phyloP scores from a whole-genome alignment of 352 stramenopile genomes.

The Peronospora farinosa region DNA sequence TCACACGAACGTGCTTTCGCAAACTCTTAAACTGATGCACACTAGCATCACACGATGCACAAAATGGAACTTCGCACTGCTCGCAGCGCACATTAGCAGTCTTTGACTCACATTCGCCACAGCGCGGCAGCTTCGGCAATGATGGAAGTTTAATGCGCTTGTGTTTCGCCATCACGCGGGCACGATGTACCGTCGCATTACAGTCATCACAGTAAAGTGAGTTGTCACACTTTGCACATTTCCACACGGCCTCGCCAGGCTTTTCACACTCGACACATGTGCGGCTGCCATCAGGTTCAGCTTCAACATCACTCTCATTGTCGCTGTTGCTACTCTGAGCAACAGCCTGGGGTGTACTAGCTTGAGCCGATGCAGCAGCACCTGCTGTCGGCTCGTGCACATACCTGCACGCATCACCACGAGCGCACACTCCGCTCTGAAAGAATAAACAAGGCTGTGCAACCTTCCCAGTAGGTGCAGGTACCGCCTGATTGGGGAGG shows the following conservation, averaged over 20 bases:
- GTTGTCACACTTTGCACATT: constrained; percentile 52
- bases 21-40: constrained; percentile 77
- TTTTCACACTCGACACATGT: constrained; percentile 68
- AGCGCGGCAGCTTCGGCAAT: constrained; percentile 26
- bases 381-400: constrained; percentile 25
- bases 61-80: constrained; percentile 58
- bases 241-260: constrained; percentile 34
- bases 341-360: constrained; percentile 7
- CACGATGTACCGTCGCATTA: constrained; percentile 44
- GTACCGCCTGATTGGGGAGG: constrained; percentile 1
- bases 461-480: constrained; percentile 19
- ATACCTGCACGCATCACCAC: constrained; percentile 47
- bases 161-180: constrained; percentile 63
- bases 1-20: constrained; percentile 36
- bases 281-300: constrained; percentile 18
- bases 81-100: constrained; percentile 38
- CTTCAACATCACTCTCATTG: constrained; percentile 7
- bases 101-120: constrained; percentile 47
- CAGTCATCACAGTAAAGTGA: constrained; percentile 61
- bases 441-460: constrained; percentile 44
- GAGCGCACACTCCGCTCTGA: constrained; percentile 41
- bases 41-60: constrained; percentile 42
- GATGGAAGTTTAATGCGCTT: constrained; percentile 35
- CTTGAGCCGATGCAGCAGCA: background rate
- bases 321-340: constrained; percentile 4